A percentile compares a stretch with the other conserved stretches of the same genome.
phyloP scores from a whole-genome alignment of 139 green algal species.

The Chara braunii region DNA sequence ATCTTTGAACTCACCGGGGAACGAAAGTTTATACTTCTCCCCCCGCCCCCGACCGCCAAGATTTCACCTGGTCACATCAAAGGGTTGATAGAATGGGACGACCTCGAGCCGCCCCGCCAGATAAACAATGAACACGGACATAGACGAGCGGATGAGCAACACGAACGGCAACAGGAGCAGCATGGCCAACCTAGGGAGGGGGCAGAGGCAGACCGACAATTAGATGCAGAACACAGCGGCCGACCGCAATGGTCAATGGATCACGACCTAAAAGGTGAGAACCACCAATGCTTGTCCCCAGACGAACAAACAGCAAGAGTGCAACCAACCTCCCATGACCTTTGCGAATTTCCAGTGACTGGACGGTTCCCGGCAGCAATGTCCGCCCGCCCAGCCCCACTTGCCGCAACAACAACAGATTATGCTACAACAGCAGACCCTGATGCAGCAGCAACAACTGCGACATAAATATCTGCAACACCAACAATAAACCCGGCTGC shows the following conservation, averaged over 20 bases:
- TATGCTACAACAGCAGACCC: background rate
- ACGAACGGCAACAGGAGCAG: background rate
- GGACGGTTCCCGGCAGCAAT: background rate
- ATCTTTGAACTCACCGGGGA: no score
- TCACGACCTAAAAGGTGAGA: no score
- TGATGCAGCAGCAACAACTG: constrained; percentile 1
- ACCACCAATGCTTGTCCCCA: background rate
- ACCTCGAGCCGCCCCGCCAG: no score
- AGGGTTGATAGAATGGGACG: no score
- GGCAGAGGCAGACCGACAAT: no score
- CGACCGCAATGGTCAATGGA: no score
- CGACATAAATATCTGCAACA: background rate
- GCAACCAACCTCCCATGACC: background rate
- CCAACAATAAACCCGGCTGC: background rate
- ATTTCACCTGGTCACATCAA: no score
- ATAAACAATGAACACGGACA: no score
- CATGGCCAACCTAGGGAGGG: background rate
- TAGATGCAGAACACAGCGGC: no score
- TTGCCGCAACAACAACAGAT: background rate
- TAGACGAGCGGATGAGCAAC: constrained; percentile 4
- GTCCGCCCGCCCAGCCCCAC: background rate
- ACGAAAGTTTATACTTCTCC: no score
- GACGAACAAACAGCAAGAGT: background rate
- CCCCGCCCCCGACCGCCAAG: no score
- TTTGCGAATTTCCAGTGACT: background rate